Conservation (phyloP, 228 moss, liverwort and hornwort genomes). For the Sphagnum fallax region DNA sequence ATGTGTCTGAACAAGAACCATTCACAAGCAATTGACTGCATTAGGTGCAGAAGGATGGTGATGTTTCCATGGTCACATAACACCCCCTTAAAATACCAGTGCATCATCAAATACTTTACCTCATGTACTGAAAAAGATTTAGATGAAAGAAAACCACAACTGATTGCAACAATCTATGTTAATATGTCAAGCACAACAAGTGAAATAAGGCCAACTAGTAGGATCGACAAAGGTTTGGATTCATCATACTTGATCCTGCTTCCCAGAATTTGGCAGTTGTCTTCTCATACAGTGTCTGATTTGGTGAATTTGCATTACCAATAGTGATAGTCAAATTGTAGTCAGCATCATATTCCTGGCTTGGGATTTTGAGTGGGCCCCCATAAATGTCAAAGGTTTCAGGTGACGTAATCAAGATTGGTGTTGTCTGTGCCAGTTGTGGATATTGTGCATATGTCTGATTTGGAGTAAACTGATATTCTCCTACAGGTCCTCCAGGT, state of each 20-base stretch:
- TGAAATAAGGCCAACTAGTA: too few species aligned
- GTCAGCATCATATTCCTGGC: constrained; percentile 35
- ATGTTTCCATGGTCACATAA: too few species aligned
- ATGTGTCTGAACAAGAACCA: constrained; percentile 42
- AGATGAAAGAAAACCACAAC: too few species aligned
- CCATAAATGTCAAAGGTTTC: constrained; percentile 26
- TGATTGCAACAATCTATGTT: too few species aligned
- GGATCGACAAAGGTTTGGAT: background rate
- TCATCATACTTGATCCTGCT: constrained; percentile 55
- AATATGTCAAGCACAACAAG: too few species aligned
- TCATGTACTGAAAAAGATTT: too few species aligned
- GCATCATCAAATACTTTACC: too few species aligned
- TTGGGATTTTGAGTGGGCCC: constrained; percentile 55
- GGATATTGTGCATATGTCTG: constrained; percentile 64
- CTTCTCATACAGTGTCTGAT: constrained; percentile 23
- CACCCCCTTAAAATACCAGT: too few species aligned
- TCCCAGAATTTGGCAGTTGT: constrained; percentile 68
- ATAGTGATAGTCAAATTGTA: constrained; percentile 35
- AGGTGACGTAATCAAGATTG: constrained; percentile 37
- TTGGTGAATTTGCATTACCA: constrained; percentile 61
- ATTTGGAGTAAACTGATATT: constrained; percentile 65
- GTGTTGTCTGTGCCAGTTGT: constrained; percentile 43
- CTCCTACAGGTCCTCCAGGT: constrained; percentile 50
- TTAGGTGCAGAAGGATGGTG: too few species aligned
- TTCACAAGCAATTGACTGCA: too few species aligned